Percentiles rank a stretch among this genome's conserved stretches.
Conservation (phyloP, 805 yeast species). For the Komagataella mondaviorum region DNA sequence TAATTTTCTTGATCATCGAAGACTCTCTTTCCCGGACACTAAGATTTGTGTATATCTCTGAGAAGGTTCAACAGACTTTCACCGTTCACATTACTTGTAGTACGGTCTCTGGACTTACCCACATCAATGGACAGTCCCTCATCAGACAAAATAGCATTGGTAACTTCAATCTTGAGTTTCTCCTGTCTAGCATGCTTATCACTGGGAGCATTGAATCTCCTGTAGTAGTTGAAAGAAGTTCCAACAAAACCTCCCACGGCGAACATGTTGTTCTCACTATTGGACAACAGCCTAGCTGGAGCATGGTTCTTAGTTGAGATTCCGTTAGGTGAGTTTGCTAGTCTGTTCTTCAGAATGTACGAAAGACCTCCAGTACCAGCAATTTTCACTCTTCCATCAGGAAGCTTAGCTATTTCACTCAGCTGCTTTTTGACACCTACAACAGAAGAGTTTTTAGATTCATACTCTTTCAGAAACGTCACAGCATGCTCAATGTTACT, state of each 20-base stretch:
- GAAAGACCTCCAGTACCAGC: slow-evolving; percentile 72
- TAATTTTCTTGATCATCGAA: not conserved
- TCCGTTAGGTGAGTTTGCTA: slow-evolving; percentile 62
- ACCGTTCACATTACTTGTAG: not conserved
- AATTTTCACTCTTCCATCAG: slow-evolving; percentile 12
- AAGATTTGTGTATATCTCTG: not conserved
- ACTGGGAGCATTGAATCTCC: not conserved
- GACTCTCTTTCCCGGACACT: not conserved
- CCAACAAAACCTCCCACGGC: slow-evolving; percentile 44
- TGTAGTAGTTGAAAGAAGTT: not conserved
- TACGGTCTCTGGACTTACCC: not conserved
- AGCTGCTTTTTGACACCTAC: slow-evolving; percentile 2
- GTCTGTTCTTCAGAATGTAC: slow-evolving; percentile 54
- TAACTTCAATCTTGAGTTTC: not conserved
- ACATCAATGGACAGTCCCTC: not conserved
- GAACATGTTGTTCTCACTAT: slow-evolving; percentile 24
- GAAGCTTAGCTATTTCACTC: not conserved
- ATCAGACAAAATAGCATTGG: not conserved
- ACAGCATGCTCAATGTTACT: slow-evolving; percentile 21
- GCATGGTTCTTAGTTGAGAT: slow-evolving; percentile 33
- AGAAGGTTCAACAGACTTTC: not conserved
- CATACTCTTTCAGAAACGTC: slow-evolving; percentile 19
- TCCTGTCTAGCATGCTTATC: not conserved
- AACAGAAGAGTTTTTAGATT: slow-evolving; percentile 7
- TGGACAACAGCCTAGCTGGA: slow-evolving; percentile 53